Evolutionary conservation across 2,329 filamentous ascomycete species (phyloP).

Genomic region (Davidsoniella neocaledoniae): DNA sequence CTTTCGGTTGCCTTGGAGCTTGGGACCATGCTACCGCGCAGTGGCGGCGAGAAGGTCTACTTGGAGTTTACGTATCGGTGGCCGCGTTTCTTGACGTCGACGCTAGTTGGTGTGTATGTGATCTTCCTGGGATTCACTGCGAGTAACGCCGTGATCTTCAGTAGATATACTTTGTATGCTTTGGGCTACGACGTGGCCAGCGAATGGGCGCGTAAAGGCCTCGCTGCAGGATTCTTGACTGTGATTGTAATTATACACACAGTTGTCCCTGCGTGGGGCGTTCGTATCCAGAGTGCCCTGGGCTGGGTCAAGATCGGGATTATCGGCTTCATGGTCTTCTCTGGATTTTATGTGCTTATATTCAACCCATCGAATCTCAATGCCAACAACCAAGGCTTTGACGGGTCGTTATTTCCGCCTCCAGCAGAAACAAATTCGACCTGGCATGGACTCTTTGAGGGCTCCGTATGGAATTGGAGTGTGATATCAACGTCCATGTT

Average conservation of each 20-base stretch:
- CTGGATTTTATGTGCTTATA: conserved; percentile 41
- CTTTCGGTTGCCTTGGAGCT: conserved; percentile 48
- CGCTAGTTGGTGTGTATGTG: conserved; percentile 44
- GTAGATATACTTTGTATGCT: conserved; percentile 46
- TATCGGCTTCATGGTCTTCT: conserved; percentile 43
- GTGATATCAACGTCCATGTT: conserved; percentile 49
- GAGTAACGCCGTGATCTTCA: conserved; percentile 54
- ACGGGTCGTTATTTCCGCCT: background rate
- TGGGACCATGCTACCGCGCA: conserved; percentile 53
- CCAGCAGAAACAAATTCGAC: conserved; percentile 14
- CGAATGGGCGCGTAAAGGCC: conserved; percentile 29
- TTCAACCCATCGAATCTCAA: conserved; percentile 12
- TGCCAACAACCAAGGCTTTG: background rate
- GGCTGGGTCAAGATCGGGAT: conserved; percentile 48
- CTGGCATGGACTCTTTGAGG: conserved; percentile 43
- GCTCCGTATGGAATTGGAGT: conserved; percentile 52
- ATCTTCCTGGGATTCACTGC: conserved; percentile 50
- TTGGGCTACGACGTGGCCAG: conserved; percentile 29
- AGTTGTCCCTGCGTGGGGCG: conserved; percentile 37
- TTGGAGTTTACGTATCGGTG: conserved; percentile 50
- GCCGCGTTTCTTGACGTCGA: conserved; percentile 47
- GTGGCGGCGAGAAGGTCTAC: conserved; percentile 53
- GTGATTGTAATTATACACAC: conserved; percentile 42
- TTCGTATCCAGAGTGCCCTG: conserved; percentile 42
- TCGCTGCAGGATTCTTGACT: conserved; percentile 41